Evolutionary conservation across 352 stramenopile genomes (phyloP), one percentile per base, ranked within the genome.

Genomic region (Pythium rhizo-oryzae): DNA sequence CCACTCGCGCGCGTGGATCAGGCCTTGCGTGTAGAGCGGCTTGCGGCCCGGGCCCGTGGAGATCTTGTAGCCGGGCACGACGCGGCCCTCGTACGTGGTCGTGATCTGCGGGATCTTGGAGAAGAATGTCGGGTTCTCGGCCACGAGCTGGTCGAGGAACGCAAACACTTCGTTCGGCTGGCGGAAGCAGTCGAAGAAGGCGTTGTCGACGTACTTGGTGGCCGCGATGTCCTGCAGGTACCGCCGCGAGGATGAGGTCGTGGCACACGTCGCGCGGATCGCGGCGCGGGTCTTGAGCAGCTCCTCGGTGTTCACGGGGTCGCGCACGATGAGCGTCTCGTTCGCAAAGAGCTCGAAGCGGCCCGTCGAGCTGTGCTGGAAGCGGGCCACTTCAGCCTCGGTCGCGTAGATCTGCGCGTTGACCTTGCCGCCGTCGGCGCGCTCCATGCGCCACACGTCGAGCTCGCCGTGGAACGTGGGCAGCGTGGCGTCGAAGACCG

Each of bases 1-100:
- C 70, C 70, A 80, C 55, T 80, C 74, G n/a, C 74, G 70, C 28
- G 74, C 74, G 49, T 80, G 74, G 54, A 74, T 74, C 23, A 77
- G 49, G 3, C 62, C 68, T 24, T 78, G 70, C 49, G 72, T 69
- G 60, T 76, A 74, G 1, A 80, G 52, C 41, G 70, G 43, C 57
- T 69, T 65, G 37, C 65, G 65, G 28, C 44, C 60, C 4, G 54
- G 8, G 21, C 54, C 69, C 8, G 69, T 79, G 16, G 61, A 77
- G 59, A 80, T 63, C 67, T 80, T 77, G 70, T 80, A 80, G 6
- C 46, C 73, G 21, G 64, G 64, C 39, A 80, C 68, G 6, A 52
- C 56, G 16, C 65, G 52, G 21, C 64, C 63, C 61, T 75, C 65
- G 28, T 57, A 25, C 1, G 65, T 72, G 8, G 65, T 80, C 6